Evolutionary conservation across 2,329 filamentous ascomycete genomes (phyloP).

Genomic region (Polychaeton citri): DNA sequence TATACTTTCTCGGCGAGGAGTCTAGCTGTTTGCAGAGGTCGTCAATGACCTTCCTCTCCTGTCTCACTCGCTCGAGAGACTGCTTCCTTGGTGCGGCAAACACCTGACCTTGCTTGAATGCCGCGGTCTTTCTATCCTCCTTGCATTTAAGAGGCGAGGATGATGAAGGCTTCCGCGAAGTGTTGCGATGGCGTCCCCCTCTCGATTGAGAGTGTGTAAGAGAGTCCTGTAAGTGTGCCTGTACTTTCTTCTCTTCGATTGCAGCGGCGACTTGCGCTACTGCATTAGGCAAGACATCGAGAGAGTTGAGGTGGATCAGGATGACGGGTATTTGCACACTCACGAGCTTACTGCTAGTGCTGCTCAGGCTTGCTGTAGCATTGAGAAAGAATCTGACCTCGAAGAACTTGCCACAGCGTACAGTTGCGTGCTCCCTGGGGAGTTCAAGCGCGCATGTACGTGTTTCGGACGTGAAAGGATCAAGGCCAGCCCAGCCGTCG

Average conservation of each 20-base stretch:
- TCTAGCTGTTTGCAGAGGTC: constrained; percentile 29
- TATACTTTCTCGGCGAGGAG: constrained; percentile 30
- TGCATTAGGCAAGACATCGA: constrained; percentile 42
- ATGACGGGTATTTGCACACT: constrained; percentile 42
- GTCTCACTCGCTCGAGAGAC: constrained; percentile 33
- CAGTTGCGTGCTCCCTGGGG: constrained; percentile 37
- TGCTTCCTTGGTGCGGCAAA: constrained; percentile 40
- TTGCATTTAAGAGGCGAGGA: constrained; percentile 8
- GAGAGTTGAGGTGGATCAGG: constrained; percentile 44
- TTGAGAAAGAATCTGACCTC: constrained; percentile 44
- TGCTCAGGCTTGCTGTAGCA: constrained; percentile 31
- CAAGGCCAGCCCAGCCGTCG: constrained; percentile 35
- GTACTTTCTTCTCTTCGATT: constrained; percentile 35
- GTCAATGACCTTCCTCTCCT: constrained; percentile 27
- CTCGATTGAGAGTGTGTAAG: constrained; percentile 3
- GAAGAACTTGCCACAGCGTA: constrained; percentile 42
- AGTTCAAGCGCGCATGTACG: constrained; percentile 37
- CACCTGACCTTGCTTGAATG: constrained; percentile 35
- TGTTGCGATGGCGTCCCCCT: constrained; percentile 1
- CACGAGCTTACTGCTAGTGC: constrained; percentile 34
- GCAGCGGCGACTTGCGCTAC: constrained; percentile 42
- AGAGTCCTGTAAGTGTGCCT: constrained; percentile 5
- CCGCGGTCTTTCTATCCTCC: constrained; percentile 21
- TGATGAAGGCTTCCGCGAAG: constrained; percentile 15
- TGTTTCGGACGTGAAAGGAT: constrained; percentile 31